Conservation (phyloP, 2,329 filamentous ascomycete genomes). For the Cladosporium sp. region DNA sequence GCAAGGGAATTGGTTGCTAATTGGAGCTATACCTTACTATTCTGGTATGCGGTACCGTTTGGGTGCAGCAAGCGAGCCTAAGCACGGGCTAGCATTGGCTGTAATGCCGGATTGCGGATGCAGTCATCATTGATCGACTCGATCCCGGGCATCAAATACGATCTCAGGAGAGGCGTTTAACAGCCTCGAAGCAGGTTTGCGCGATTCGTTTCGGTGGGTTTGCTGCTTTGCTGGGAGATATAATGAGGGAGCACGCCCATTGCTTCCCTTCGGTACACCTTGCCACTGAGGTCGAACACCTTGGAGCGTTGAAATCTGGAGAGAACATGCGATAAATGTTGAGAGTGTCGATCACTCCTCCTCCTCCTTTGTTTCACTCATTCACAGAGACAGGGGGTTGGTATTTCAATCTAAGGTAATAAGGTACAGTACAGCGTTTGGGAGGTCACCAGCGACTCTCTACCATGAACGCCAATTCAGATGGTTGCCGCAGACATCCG, state of each 20-base stretch:
- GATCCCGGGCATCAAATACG: slow-evolving; percentile 1
- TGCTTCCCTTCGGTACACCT: neutral
- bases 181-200: neutral
- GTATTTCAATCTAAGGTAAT: slow-evolving; percentile 9
- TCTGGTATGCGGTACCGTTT: neutral
- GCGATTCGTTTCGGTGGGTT: neutral
- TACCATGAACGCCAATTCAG: neutral
- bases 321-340: neutral
- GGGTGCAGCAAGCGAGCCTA: neutral
- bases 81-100: neutral
- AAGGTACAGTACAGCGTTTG: neutral
- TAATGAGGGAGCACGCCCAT: neutral
- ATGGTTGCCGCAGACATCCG: neutral
- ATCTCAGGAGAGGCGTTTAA: neutral
- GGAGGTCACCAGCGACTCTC: slow-evolving; percentile 9
- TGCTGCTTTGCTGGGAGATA: neutral
- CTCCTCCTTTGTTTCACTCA: neutral
- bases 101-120: neutral
- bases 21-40: neutral
- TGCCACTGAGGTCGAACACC: neutral
- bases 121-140: slow-evolving; percentile 9
- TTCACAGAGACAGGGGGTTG: neutral
- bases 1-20: neutral
- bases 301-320: neutral
- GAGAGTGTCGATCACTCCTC: neutral